A percentile compares a stretch with the other conserved stretches of the same genome.
Conservation (phyloP, 2,329 filamentous ascomycete genomes). For the Fusarium luffae region DNA sequence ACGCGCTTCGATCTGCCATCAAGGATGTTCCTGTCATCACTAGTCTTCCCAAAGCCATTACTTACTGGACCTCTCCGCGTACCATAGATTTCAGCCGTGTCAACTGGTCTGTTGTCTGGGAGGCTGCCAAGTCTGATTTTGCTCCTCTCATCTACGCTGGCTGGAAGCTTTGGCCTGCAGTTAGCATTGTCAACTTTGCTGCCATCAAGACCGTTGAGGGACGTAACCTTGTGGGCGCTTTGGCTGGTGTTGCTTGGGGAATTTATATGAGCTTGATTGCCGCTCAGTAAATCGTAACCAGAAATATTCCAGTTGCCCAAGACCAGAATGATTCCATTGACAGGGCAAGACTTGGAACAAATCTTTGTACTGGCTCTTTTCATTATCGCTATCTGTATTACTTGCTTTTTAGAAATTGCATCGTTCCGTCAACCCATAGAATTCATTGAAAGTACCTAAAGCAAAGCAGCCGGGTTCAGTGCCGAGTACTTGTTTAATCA, state of each 20-base stretch:
- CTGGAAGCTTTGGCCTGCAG: slow-evolving; percentile 74
- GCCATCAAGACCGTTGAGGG: slow-evolving; percentile 75
- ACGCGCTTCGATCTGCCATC: slow-evolving; percentile 66
- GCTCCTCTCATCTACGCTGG: slow-evolving; percentile 74
- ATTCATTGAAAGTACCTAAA: neutral
- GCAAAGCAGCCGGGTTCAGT: neutral
- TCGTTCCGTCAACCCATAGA: neutral
- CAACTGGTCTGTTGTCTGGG: slow-evolving; percentile 58
- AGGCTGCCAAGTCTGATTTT: slow-evolving; percentile 65
- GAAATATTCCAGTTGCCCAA: neutral
- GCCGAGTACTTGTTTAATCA: neutral
- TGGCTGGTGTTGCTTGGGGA: slow-evolving; percentile 79
- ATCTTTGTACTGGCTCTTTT: neutral
- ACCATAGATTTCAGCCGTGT: slow-evolving; percentile 60
- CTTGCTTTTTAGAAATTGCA: neutral
- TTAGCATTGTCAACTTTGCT: slow-evolving; percentile 77
- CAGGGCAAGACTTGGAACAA: neutral
- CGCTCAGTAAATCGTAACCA: slow-evolving; percentile 37
- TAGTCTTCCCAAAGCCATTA: slow-evolving; percentile 50
- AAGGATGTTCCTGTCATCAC: slow-evolving; percentile 52
- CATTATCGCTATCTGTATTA: slow-evolving; percentile 10
- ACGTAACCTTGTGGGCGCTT: slow-evolving; percentile 75
- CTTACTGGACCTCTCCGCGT: slow-evolving; percentile 52
- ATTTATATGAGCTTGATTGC: slow-evolving; percentile 77
- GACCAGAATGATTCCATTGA: neutral